phyloP scores from a whole-genome alignment of 2,329 filamentous ascomycete species.

The Neurospora sp. region DNA sequence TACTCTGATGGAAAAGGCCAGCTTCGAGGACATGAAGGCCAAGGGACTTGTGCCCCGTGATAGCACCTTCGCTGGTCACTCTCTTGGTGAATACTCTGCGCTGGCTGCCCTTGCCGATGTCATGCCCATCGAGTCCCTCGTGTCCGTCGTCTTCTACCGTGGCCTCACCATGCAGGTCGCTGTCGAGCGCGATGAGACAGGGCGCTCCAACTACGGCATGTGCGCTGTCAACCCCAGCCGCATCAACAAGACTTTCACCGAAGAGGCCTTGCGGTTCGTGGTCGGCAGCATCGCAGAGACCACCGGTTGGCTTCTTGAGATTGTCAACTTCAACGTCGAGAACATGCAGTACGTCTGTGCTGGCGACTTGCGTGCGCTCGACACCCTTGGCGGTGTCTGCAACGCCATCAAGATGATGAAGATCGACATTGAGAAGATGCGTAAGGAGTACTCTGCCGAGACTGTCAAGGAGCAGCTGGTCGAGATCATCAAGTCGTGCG shows the following conservation, averaged over 20 bases:
- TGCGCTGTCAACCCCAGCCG: conserved; percentile 97
- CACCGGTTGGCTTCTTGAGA: conserved; percentile 92
- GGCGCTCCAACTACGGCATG: conserved; percentile 98
- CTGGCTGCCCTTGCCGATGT: conserved; percentile 93
- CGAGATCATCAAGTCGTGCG: conserved; percentile 83
- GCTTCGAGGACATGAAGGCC: conserved; percentile 96
- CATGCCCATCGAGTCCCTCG: conserved; percentile 98
- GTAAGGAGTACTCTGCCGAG: conserved; percentile 75
- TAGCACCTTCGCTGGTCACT: conserved; percentile 96
- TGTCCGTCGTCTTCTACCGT: conserved; percentile 98
- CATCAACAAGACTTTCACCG: conserved; percentile 98
- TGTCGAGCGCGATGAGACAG: conserved; percentile 86
- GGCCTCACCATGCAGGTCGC: conserved; percentile 99
- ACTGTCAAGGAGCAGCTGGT: conserved; percentile 84
- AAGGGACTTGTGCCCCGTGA: conserved; percentile 94
- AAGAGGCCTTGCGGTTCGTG: conserved; percentile 92
- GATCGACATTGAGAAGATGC: conserved; percentile 91
- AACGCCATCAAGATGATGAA: conserved; percentile 97
- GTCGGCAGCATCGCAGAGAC: conserved; percentile 91
- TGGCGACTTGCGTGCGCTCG: conserved; percentile 60
- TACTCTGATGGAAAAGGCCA: conserved; percentile 99
- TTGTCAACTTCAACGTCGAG: conserved; percentile 90
- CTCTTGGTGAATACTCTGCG: conserved; percentile 94
- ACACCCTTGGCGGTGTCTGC: conserved; percentile 67
- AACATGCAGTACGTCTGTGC: conserved; percentile 69